Conservation (phyloP, 805 yeast species). For the Hanseniaspora hatyaiensis region DNA sequence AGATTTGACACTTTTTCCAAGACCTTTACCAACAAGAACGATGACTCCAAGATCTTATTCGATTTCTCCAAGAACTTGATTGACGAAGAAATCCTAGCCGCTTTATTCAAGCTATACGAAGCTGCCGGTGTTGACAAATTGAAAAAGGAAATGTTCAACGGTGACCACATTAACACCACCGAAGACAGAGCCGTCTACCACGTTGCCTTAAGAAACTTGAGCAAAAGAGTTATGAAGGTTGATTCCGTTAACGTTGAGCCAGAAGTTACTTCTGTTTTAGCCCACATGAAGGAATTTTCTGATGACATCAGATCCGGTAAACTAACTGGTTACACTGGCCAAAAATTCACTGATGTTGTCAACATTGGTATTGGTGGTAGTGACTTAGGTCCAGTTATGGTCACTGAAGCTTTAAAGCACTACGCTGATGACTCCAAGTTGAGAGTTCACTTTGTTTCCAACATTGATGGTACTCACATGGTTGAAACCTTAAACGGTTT, state of each 20-base stretch:
- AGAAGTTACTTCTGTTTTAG: conserved; percentile 81
- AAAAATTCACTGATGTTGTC: conserved; percentile 82
- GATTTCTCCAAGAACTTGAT: conserved; percentile 93
- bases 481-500: conserved; percentile 73
- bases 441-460: conserved; percentile 72
- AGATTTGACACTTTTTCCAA: conserved; percentile 69
- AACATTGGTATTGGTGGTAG: conserved; percentile 99
- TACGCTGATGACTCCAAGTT: conserved; percentile 66
- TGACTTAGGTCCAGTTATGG: conserved; percentile 98
- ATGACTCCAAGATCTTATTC: conserved; percentile 77
- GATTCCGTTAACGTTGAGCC: conserved; percentile 84
- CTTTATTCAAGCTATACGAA: conserved; percentile 68
- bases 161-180: conserved; percentile 88
- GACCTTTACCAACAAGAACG: conserved; percentile 63
- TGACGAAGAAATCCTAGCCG: conserved; percentile 64
- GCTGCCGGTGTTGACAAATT: conserved; percentile 79
- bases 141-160: conserved; percentile 84
- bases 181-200: conserved; percentile 97
- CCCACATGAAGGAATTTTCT: conserved; percentile 94
- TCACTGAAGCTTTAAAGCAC: conserved; percentile 91
- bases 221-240: conserved; percentile 70
- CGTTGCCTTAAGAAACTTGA: conserved; percentile 89
- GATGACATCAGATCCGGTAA: conserved; percentile 79
- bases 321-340: conserved; percentile 97
- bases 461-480: conserved; percentile 96